Evolutionary conservation across 2,329 filamentous ascomycete species (phyloP).

Genomic region (Aspergillus uvarum): DNA sequence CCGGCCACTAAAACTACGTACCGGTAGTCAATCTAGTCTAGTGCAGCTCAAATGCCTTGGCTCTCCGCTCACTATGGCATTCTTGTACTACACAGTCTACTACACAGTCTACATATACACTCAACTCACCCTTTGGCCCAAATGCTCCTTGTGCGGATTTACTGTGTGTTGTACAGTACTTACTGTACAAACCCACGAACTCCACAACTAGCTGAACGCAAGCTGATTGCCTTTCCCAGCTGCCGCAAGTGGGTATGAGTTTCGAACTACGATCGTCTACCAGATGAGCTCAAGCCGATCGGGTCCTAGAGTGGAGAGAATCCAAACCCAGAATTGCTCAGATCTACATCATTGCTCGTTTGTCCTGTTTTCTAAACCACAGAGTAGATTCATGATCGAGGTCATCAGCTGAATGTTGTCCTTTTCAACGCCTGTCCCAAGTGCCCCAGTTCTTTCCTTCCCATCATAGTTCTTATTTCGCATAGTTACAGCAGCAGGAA

Average conservation of each 20-base stretch:
- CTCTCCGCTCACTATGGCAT: too few relatives aligned
- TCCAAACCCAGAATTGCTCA: neutral
- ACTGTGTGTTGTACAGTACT: too few relatives aligned
- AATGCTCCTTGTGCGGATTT: too few relatives aligned
- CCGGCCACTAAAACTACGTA: too few relatives aligned
- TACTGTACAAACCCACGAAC: too few relatives aligned
- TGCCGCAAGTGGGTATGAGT: too few relatives aligned
- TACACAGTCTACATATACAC: too few relatives aligned
- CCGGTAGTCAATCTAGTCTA: too few relatives aligned
- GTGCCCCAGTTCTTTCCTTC: neutral
- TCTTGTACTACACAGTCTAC: too few relatives aligned
- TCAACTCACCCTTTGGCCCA: too few relatives aligned
- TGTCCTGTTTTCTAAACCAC: neutral
- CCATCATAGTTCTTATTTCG: neutral
- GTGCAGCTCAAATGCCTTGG: too few relatives aligned
- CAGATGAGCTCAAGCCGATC: neutral
- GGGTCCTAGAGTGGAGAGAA: neutral
- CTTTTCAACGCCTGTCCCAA: neutral
- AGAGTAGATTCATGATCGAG: neutral
- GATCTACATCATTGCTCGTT: neutral
- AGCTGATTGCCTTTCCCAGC: neutral
- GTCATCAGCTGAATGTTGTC: neutral
- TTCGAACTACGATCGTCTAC: too few relatives aligned
- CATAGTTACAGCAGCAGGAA: neutral
- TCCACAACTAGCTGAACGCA: neutral